Conservation (phyloP, 805 yeast species). For the Kodamaea jinghongensis region DNA sequence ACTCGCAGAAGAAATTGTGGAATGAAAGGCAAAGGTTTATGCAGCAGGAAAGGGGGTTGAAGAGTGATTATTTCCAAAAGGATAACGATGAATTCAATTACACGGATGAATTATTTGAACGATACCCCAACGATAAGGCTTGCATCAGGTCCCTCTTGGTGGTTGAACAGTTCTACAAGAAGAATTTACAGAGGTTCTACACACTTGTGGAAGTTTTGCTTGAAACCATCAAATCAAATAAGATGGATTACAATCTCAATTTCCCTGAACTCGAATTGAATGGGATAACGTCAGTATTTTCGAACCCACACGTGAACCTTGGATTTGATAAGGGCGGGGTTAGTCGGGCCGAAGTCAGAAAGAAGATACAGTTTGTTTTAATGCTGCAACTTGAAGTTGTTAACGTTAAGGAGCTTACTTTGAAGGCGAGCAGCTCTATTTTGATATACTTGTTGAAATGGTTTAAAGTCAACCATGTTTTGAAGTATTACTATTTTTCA, state of each 20-base stretch:
- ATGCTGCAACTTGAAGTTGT: constrained; percentile 50
- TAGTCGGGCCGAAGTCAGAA: constrained; percentile 13
- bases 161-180: constrained; percentile 59
- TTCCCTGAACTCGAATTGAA: constrained; percentile 37
- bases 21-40: constrained; percentile 67
- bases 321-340: constrained; percentile 8
- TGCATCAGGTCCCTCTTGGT: constrained; percentile 46
- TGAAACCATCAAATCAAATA: constrained; percentile 58
- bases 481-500: constrained; percentile 74
- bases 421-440: constrained; percentile 58
- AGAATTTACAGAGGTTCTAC: constrained; percentile 52
- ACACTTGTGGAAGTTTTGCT: constrained; percentile 64
- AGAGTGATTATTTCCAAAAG: constrained; percentile 19
- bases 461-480: constrained; percentile 74
- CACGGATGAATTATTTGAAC: constrained; percentile 18
- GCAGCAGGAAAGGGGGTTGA: constrained; percentile 63
- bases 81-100: constrained; percentile 26
- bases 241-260: constrained; percentile 33
- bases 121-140: constrained; percentile 33
- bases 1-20: constrained; percentile 70
- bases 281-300: constrained; percentile 27
- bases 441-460: constrained; percentile 59
- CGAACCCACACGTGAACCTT: constrained; percentile 6
- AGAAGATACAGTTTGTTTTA: constrained; percentile 23
- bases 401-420: constrained; percentile 59